A percentile compares a stretch with the other conserved stretches of the same genome.
phyloP scores from a whole-genome alignment of 1,284 basidiomycete species.

The Pyrrhoderma noxium region DNA sequence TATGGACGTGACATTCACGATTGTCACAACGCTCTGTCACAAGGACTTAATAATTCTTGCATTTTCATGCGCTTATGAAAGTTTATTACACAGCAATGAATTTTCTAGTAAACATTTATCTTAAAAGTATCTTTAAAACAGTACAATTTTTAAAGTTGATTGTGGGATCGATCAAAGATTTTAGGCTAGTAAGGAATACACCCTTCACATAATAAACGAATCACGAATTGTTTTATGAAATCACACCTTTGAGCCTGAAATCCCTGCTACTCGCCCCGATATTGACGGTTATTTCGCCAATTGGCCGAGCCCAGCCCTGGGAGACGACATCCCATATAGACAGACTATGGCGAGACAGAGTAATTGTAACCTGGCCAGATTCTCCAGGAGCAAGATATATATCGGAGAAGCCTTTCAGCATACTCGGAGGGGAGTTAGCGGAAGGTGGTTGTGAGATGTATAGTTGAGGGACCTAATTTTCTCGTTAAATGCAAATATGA shows the following conservation, averaged over 20 bases:
- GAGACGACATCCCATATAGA: slow-evolving; percentile 12
- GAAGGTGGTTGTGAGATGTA: slow-evolving; percentile 18
- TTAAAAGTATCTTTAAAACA: too few species aligned
- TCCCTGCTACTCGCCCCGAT: slow-evolving; percentile 50
- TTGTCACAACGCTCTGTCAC: too few species aligned
- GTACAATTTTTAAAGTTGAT: too few species aligned
- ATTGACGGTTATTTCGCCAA: slow-evolving; percentile 36
- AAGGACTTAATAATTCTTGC: too few species aligned
- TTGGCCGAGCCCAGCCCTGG: slow-evolving; percentile 18
- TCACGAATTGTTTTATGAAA: background rate
- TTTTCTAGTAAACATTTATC: too few species aligned
- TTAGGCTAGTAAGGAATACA: too few species aligned
- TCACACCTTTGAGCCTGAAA: slow-evolving; percentile 26
- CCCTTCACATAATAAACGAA: too few species aligned
- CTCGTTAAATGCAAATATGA: background rate
- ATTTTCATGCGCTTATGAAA: too few species aligned
- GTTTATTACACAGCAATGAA: too few species aligned
- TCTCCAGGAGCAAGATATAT: slow-evolving; percentile 8
- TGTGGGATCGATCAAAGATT: too few species aligned
- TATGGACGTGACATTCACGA: too few species aligned
- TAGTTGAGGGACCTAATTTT: slow-evolving; percentile 26
- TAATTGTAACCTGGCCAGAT: slow-evolving; percentile 7
- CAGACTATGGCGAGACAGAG: slow-evolving; percentile 14
- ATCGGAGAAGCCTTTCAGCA: slow-evolving; percentile 13
- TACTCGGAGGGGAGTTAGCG: slow-evolving; percentile 11